Conservation (phyloP, 2,329 filamentous ascomycete genomes). For the Paraphoma sp. region DNA sequence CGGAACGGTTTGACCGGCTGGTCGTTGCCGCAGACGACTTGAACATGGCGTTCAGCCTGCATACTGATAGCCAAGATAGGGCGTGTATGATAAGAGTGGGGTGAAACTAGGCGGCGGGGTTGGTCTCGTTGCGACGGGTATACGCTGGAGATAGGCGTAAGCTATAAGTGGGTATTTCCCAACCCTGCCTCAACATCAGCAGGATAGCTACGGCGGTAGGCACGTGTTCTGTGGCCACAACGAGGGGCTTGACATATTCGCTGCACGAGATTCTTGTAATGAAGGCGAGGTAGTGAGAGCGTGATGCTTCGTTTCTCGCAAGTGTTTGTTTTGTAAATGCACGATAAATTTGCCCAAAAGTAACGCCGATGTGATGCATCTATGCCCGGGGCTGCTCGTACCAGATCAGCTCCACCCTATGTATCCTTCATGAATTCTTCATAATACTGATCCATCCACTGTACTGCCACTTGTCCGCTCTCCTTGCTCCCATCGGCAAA, state of each 20-base stretch:
- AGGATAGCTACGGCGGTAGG: too few relatives aligned
- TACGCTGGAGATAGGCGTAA: constrained; percentile 4
- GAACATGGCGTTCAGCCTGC: neutral
- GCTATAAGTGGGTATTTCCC: neutral
- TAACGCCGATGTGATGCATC: constrained; percentile 1
- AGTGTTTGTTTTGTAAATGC: too few relatives aligned
- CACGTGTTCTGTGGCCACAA: too few relatives aligned
- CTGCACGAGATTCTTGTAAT: too few relatives aligned
- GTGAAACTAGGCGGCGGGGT: neutral
- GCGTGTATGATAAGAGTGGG: constrained; percentile 9
- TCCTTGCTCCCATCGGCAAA: constrained; percentile 44
- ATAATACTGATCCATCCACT: constrained; percentile 62
- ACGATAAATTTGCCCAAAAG: too few relatives aligned
- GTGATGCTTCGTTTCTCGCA: too few relatives aligned
- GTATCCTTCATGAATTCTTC: constrained; percentile 51
- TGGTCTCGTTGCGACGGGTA: neutral
- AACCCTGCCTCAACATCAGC: too few relatives aligned
- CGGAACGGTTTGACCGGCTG: too few relatives aligned
- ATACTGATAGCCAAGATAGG: constrained; percentile 5
- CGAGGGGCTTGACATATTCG: too few relatives aligned
- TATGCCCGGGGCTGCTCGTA: neutral
- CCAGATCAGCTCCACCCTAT: constrained; percentile 1
- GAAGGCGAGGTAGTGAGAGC: too few relatives aligned
- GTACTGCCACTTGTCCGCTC: constrained; percentile 43
- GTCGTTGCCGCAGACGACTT: too few relatives aligned